These are phyloP conservation scores for Fagopyrum tataricum DNA, from an alignment of 148 eudicot genomes.

Conservation along the genomic window DNA sequence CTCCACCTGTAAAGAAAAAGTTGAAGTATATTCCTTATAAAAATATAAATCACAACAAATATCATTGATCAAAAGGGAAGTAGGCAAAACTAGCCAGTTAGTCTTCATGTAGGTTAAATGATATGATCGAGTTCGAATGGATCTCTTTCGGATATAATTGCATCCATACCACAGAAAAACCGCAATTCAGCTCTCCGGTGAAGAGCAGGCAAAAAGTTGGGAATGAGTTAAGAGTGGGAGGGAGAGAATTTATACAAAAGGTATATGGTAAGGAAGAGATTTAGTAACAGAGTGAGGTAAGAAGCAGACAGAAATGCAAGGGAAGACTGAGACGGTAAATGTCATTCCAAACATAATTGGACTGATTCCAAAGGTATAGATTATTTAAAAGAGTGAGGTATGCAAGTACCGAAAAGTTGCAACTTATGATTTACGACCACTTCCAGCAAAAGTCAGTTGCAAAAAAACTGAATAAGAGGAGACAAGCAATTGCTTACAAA, in stretches of 20 bases:
- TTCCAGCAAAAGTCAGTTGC: not conserved
- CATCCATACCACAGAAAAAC: not conserved
- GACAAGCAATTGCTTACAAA: not conserved
- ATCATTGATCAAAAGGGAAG: not conserved
- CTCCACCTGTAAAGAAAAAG: constrained; percentile 41
- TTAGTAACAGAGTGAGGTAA: not conserved
- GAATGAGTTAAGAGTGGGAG: not conserved
- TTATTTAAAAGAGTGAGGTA: not conserved
- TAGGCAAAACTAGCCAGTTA: not conserved
- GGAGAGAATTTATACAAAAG: not conserved
- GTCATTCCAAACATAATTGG: not conserved
- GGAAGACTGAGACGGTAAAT: not conserved
- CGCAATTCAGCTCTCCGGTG: not conserved
- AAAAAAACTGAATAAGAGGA: not conserved
- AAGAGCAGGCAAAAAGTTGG: not conserved
- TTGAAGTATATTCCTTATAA: not conserved
- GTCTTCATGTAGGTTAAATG: not conserved
- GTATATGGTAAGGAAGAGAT: not conserved
- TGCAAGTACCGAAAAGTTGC: not conserved
- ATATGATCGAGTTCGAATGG: not conserved
- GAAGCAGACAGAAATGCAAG: not conserved
- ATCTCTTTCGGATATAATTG: not conserved
- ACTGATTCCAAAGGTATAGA: not conserved
- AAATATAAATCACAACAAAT: not conserved
- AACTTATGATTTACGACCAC: not conserved